These are phyloP conservation scores for Eucalyptus coolabah DNA, from an alignment of 345 rosid genomes.

Conservation along the genomic window DNA sequence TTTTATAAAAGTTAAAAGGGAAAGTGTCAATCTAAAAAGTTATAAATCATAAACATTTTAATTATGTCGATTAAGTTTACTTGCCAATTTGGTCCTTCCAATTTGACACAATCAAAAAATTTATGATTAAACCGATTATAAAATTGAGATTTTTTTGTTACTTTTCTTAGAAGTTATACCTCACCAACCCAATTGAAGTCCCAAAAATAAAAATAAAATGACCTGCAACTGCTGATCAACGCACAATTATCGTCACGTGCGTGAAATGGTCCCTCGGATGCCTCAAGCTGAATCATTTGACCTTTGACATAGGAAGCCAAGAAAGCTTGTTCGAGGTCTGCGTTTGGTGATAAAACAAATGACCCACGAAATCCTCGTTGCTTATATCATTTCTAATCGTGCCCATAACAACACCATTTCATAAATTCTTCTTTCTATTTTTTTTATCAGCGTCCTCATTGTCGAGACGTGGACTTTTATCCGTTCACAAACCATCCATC, in stretches of 20 bases:
- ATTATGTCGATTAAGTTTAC: too few species aligned
- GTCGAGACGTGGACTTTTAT: not conserved
- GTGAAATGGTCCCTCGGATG: not conserved
- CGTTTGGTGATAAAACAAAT: not conserved
- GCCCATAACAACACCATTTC: not conserved
- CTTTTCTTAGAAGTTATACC: not conserved
- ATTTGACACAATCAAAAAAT: fast-evolving
- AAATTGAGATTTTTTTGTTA: too few species aligned
- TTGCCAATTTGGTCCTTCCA: not conserved
- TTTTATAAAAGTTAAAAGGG: too few species aligned
- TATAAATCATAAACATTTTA: too few species aligned
- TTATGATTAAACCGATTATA: too few species aligned
- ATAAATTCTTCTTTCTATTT: fast-evolving
- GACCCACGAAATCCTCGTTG: not conserved
- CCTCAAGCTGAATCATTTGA: not conserved
- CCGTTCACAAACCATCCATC: not conserved
- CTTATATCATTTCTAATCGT: not conserved
- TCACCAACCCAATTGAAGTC: not conserved
- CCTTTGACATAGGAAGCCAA: not conserved
- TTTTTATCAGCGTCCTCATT: not conserved
- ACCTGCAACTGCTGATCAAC: not conserved
- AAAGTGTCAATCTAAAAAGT: too few species aligned
- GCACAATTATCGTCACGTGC: not conserved
- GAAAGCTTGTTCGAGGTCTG: not conserved
- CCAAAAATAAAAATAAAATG: not conserved